Evolutionary conservation across 192 early-diverging fungal genomes (phyloP).

Genomic region (Lunasporangiospora selenospora): DNA sequence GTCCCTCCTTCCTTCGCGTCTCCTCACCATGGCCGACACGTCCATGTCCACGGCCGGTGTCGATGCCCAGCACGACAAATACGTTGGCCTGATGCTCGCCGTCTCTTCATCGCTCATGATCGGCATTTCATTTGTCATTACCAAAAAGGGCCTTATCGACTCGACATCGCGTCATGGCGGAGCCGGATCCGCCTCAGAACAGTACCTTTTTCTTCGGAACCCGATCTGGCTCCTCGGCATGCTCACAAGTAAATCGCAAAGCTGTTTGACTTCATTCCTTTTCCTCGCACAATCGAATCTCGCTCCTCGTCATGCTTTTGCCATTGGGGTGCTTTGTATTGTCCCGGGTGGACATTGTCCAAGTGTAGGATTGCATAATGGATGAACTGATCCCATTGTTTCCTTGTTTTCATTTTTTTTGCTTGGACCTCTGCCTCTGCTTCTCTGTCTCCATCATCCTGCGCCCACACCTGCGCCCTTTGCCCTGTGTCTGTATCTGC

Average conservation of each 20-base stretch:
- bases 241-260: constrained; percentile 77
- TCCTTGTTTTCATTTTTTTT: constrained; percentile 7
- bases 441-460: constrained; percentile 7
- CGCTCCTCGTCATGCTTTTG: neutral
- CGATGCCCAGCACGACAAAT: constrained; percentile 65
- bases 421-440: constrained; percentile 8
- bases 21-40: neutral
- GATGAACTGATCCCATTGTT: constrained; percentile 1
- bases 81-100: constrained; percentile 89
- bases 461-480: neutral
- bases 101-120: constrained; percentile 89
- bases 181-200: constrained; percentile 70
- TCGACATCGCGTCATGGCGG: constrained; percentile 66
- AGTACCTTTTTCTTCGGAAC: constrained; percentile 84
- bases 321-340: neutral
- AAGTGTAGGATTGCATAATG: constrained; percentile 8
- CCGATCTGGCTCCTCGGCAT: constrained; percentile 93
- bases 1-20: neutral
- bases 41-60: neutral
- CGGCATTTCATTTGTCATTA: constrained; percentile 91
- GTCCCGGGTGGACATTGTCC: neutral
- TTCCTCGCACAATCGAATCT: neutral
- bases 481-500: neutral
- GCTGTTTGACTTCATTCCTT: neutral
- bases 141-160: constrained; percentile 93